These are phyloP conservation scores for Coemansia sp. DNA, from an alignment of 192 early-diverging fungal species.

Conservation along the genomic window DNA sequence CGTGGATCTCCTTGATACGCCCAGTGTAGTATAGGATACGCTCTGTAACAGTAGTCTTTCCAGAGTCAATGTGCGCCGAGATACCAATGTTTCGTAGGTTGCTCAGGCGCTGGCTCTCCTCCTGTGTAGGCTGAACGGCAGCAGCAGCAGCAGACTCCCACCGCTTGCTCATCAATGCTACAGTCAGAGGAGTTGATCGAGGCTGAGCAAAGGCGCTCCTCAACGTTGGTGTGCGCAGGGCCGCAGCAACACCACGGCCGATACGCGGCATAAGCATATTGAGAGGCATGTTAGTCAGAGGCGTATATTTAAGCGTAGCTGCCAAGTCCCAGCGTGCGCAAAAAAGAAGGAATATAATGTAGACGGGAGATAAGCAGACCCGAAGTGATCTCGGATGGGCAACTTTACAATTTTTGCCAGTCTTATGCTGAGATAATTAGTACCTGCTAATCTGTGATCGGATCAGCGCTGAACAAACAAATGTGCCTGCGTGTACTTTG, in stretches of 20 bases:
- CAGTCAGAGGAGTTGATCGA: slow-evolving; percentile 13
- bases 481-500: background rate
- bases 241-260: slow-evolving; percentile 10
- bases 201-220: slow-evolving; percentile 3
- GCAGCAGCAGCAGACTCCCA: slow-evolving; percentile 21
- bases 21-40: slow-evolving; percentile 85
- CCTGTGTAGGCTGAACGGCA: slow-evolving; percentile 13
- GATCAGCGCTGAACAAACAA: background rate
- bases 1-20: slow-evolving; percentile 87
- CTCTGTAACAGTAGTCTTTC: slow-evolving; percentile 86
- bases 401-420: background rate
- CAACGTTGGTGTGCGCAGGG: slow-evolving; percentile 8
- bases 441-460: background rate
- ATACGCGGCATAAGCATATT: slow-evolving; percentile 44
- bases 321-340: background rate
- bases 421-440: background rate
- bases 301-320: background rate
- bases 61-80: slow-evolving; percentile 87
- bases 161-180: slow-evolving; percentile 30
- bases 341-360: background rate
- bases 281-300: slow-evolving; percentile 24
- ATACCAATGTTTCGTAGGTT: slow-evolving; percentile 86
- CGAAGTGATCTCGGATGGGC: background rate
- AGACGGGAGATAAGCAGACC: background rate
- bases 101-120: slow-evolving; percentile 60